phyloP scores from a whole-genome alignment of 1,284 basidiomycete genomes.

The Cystobasidiaceae sp. region DNA sequence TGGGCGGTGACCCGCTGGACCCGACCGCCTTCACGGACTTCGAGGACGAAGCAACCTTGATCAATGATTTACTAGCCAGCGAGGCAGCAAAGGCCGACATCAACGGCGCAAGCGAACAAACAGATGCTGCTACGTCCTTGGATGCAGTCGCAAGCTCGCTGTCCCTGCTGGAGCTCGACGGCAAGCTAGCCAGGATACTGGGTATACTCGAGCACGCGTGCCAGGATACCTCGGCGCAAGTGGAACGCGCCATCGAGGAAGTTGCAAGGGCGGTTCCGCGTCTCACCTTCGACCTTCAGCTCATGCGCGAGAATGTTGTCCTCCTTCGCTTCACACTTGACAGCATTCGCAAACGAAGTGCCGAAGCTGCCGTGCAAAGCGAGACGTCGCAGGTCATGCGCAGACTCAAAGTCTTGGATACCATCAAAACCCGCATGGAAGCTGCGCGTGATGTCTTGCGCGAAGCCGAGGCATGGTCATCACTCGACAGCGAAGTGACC shows the following conservation, averaged over 20 bases:
- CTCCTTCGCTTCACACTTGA: constrained; percentile 56
- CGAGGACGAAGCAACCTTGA: constrained; percentile 17
- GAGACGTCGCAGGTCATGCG: constrained; percentile 54
- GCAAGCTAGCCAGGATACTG: constrained; percentile 65
- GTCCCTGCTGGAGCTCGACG: constrained; percentile 62
- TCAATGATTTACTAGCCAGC: constrained; percentile 22
- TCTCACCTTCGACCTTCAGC: constrained; percentile 85
- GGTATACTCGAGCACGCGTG: constrained; percentile 71
- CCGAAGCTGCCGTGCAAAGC: constrained; percentile 20
- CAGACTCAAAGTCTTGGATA: constrained; percentile 69
- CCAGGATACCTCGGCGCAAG: constrained; percentile 74
- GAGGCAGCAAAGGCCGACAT: background rate
- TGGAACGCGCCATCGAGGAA: constrained; percentile 82
- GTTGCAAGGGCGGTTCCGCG: constrained; percentile 81
- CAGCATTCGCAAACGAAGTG: constrained; percentile 39
- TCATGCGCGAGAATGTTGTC: constrained; percentile 83
- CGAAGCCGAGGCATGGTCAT: constrained; percentile 91
- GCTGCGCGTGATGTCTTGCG: constrained; percentile 73
- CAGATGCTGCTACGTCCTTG: background rate
- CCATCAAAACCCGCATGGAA: constrained; percentile 77
- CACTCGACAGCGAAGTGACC: constrained; percentile 82
- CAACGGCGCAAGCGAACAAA: background rate
- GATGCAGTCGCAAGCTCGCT: background rate
- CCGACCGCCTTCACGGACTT: constrained; percentile 20
- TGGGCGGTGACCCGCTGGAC: constrained; percentile 15